Evolutionary conservation across 306 rosid genomes (phyloP), one percentile per base, ranked within the genome.

Genomic region (Erythrophleum fordii): DNA sequence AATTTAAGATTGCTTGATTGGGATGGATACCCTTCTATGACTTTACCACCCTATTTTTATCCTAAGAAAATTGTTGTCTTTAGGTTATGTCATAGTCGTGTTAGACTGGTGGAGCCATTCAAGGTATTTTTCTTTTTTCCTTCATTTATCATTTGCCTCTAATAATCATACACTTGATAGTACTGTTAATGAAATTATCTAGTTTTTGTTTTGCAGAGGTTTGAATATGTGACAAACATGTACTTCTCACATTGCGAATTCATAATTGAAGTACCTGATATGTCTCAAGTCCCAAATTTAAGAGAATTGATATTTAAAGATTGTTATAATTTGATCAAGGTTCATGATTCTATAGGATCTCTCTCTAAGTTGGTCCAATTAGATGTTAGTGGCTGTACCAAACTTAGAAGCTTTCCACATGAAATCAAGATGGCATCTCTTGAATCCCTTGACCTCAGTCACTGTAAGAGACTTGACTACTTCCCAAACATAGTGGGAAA

Each of bases 401-500:
- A 61, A 7, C 69, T 61, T 6, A 6, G 18, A 28, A 61, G 20
- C n/a, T 61, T 61, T 61, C 42, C 41, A 6, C 69, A 7, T 13
- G 22, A 14, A 28, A 61, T 61, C 41, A 16, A 14, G 5, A 5
- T 79, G 58, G 66, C 45, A 12, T 79, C 81, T 52, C 73, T 84
- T 3, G 28, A 17, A 76, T 0, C 7, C 6, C 44, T 84, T 59
- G 16, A 59, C 18, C 52, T 84, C 25, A 2, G 28, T 6, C 9
- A 4, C 3, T 79, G 81, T 22, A 0, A 0, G n/a, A 42, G 51
- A 1, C 69, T 84, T 13, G 37, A 20, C n/a, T 18, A 48, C 69
- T 74, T 84, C 22, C 84, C 87, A 5, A 77, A 75, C 9, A 41
- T 79, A 26, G 3, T 0, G 46, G 3, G 74, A 10, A 4, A 68